phyloP scores from a whole-genome alignment of 106 monocot genomes.

The Ottelia alismoides region DNA sequence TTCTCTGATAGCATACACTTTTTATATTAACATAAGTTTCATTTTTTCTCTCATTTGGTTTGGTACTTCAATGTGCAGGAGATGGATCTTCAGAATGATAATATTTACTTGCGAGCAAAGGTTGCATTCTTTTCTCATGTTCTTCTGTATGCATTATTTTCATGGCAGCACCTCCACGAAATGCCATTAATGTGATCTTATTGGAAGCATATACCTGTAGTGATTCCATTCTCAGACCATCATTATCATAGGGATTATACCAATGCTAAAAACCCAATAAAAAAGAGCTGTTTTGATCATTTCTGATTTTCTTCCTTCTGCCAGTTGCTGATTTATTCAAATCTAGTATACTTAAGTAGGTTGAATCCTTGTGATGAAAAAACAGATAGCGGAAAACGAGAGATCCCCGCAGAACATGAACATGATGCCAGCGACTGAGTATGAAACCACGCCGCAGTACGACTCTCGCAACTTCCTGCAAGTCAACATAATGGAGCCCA shows the following conservation, averaged over 20 bases:
- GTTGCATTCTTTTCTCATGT: background rate
- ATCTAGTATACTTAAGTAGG: too few species aligned
- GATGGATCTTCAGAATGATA: constrained; percentile 15
- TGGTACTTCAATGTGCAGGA: constrained; percentile 4
- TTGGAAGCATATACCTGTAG: background rate
- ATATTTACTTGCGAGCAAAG: constrained; percentile 11
- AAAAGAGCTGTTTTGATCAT: too few species aligned
- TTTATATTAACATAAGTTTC: background rate
- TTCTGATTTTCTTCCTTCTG: too few species aligned
- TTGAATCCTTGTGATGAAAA: background rate
- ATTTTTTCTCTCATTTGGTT: background rate
- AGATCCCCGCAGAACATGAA: constrained; percentile 4
- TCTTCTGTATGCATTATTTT: background rate
- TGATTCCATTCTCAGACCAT: background rate
- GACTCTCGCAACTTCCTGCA: constrained; percentile 12
- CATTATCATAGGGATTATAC: too few species aligned
- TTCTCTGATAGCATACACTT: too few species aligned
- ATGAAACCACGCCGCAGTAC: background rate
- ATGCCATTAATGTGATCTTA: too few species aligned
- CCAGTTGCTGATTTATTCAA: too few species aligned
- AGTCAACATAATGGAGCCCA: constrained; percentile 1
- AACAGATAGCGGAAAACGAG: constrained; percentile 14
- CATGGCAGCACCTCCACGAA: too few species aligned
- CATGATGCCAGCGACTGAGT: constrained; percentile 3
- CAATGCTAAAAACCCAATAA: too few species aligned